phyloP scores from a whole-genome alignment of 2,329 filamentous ascomycete genomes.

The Ophiosphaerella herpotricha region DNA sequence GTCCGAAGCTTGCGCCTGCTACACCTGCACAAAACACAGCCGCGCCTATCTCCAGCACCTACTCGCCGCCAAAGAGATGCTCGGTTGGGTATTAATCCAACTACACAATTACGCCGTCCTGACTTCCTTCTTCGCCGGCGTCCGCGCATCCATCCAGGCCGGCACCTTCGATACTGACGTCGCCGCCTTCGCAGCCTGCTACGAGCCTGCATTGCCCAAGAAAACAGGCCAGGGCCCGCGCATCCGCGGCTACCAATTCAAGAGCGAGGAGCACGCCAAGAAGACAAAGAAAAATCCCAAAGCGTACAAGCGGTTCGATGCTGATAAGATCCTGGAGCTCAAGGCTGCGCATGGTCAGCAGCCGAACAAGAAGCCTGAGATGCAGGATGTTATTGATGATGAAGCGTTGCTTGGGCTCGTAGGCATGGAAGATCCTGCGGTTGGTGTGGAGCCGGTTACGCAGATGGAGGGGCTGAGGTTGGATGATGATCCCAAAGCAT shows the following conservation, averaged over 20 bases:
- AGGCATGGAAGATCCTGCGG: slow-evolving; percentile 18
- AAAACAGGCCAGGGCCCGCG: slow-evolving; percentile 75
- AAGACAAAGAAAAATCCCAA: slow-evolving; percentile 39
- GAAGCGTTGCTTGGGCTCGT: slow-evolving; percentile 39
- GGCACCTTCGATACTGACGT: slow-evolving; percentile 61
- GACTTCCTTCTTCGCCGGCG: slow-evolving; percentile 70
- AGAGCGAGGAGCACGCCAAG: slow-evolving; percentile 34
- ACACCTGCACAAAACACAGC: slow-evolving; percentile 82
- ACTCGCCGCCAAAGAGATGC: slow-evolving; percentile 90
- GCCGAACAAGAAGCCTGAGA: slow-evolving; percentile 29
- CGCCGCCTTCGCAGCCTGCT: slow-evolving; percentile 66
- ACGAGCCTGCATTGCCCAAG: slow-evolving; percentile 72
- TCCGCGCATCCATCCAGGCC: slow-evolving; percentile 67
- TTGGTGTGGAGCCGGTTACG: slow-evolving; percentile 13
- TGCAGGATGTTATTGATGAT: slow-evolving; percentile 38
- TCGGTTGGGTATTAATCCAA: slow-evolving; percentile 90
- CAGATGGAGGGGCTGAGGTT: slow-evolving; percentile 24
- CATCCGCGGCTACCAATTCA: slow-evolving; percentile 43
- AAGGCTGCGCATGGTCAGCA: slow-evolving; percentile 38
- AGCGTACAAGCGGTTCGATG: slow-evolving; percentile 35
- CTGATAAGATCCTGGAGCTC: slow-evolving; percentile 28
- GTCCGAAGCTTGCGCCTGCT: slow-evolving; percentile 70
- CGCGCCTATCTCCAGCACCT: slow-evolving; percentile 87
- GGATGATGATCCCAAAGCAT: slow-evolving; percentile 20
- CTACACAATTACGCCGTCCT: slow-evolving; percentile 84